Percentiles rank a stretch among this genome's conserved stretches.
Evolutionary conservation across 768 basidiomycete species (phyloP).

Genomic region (Lanmaoa rubissima): DNA sequence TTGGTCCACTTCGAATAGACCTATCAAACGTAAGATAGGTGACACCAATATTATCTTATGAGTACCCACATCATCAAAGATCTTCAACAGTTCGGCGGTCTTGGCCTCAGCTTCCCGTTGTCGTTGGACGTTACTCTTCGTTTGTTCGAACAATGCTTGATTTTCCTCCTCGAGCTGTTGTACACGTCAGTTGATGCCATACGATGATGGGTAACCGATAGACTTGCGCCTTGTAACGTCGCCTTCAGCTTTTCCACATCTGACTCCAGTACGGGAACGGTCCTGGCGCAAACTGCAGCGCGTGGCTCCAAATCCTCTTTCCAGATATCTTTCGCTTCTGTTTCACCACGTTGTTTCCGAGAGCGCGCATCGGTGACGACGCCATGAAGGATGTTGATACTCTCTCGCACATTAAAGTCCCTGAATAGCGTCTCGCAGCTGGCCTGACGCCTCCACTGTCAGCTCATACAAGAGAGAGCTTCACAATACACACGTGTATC

Average conservation of each 20-base stretch:
- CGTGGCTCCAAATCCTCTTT: conserved; percentile 60
- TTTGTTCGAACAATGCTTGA: conserved; percentile 40
- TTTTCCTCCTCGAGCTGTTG: conserved; percentile 61
- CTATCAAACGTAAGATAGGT: conserved; percentile 31
- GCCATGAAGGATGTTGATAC: conserved; percentile 66
- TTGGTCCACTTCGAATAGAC: conserved; percentile 50
- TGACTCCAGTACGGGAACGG: conserved; percentile 53
- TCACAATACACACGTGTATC: conserved; percentile 36
- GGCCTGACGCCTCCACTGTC: conserved; percentile 40
- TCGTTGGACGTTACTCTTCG: conserved; percentile 47
- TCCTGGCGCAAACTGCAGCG: conserved; percentile 59
- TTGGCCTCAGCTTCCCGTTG: conserved; percentile 47
- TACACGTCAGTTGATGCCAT: not conserved
- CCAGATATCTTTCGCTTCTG: conserved; percentile 59
- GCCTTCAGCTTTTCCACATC: conserved; percentile 41
- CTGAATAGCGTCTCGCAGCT: conserved; percentile 69
- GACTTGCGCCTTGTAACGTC: conserved; percentile 36
- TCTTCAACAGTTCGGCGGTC: conserved; percentile 46
- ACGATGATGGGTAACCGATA: not conserved
- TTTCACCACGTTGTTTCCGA: conserved; percentile 44
- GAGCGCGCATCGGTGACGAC: conserved; percentile 66
- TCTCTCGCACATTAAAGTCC: conserved; percentile 64
- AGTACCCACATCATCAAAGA: conserved; percentile 50
- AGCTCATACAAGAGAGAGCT: not conserved
- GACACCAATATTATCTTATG: not conserved